phyloP scores from a whole-genome alignment of 495 filamentous ascomycete genomes.

The Aspergillus carlsbadensis region DNA sequence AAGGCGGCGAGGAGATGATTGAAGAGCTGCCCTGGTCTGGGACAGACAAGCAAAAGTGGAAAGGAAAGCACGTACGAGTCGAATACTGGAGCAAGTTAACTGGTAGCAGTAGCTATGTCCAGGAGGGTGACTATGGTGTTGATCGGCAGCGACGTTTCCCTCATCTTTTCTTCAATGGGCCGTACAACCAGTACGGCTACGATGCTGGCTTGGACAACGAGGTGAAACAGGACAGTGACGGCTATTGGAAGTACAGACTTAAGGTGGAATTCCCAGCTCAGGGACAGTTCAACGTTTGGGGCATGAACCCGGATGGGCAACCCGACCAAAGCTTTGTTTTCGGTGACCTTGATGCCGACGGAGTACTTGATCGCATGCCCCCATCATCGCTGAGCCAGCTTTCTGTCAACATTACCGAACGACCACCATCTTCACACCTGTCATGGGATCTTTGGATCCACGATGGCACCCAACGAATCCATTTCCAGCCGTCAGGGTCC shows the following conservation, averaged over 20 bases:
- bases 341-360: conserved; percentile 62
- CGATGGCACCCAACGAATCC: conserved; percentile 53
- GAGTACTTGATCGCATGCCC: conserved; percentile 62
- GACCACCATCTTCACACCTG: conserved; percentile 54
- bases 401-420: conserved; percentile 60
- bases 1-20: conserved; percentile 47
- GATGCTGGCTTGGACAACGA: conserved; percentile 60
- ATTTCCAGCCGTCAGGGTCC: conserved; percentile 54
- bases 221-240: conserved; percentile 52
- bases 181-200: conserved; percentile 68
- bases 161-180: conserved; percentile 64
- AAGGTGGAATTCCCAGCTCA: conserved; percentile 65
- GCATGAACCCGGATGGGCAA: conserved; percentile 63
- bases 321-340: conserved; percentile 59
- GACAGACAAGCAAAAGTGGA: conserved; percentile 60
- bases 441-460: conserved; percentile 57
- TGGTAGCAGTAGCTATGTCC: conserved; percentile 63
- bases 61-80: conserved; percentile 62
- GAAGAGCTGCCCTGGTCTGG: conserved; percentile 56
- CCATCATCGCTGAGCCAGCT: conserved; percentile 56
- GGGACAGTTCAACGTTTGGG: conserved; percentile 69
- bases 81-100: conserved; percentile 67
- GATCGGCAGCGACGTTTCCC: conserved; percentile 54
- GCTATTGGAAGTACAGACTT: conserved; percentile 60
- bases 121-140: conserved; percentile 58